phyloP scores from a whole-genome alignment of 257 asterid genomes.

The Fraxinus excelsior region DNA sequence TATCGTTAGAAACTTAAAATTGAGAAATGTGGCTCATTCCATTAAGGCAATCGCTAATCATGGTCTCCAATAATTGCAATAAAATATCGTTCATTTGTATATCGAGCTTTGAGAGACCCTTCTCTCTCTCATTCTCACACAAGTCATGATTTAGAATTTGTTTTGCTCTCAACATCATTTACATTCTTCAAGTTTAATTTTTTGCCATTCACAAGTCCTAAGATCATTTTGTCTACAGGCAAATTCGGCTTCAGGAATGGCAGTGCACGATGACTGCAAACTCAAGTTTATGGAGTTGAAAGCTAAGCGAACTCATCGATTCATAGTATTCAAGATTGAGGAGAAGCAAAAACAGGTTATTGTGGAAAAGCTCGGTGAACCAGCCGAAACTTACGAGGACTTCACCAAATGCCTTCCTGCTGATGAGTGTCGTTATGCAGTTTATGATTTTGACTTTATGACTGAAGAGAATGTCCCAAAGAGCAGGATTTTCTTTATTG shows the following conservation, averaged over 20 bases:
- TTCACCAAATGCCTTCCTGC: slow-evolving; percentile 43
- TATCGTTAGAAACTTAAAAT: background rate
- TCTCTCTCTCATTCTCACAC: background rate
- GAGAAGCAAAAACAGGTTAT: slow-evolving; percentile 41
- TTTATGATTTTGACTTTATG: slow-evolving; percentile 42
- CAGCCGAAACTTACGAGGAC: slow-evolving; percentile 38
- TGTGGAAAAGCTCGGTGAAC: slow-evolving; percentile 48
- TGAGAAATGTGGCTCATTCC: background rate
- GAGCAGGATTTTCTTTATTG: slow-evolving; percentile 48
- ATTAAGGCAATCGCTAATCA: background rate
- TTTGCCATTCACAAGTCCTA: background rate
- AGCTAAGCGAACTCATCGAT: slow-evolving; percentile 40
- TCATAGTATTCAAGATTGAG: slow-evolving; percentile 45
- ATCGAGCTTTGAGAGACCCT: background rate
- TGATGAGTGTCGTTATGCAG: slow-evolving; percentile 49
- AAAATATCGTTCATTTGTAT: background rate
- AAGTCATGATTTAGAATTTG: background rate
- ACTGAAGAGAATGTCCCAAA: slow-evolving; percentile 42
- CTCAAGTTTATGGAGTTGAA: slow-evolving; percentile 45
- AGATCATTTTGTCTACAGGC: slow-evolving; percentile 27
- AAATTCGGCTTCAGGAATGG: slow-evolving; percentile 49
- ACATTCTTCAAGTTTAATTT: background rate
- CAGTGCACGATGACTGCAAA: slow-evolving; percentile 46
- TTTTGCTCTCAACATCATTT: background rate
- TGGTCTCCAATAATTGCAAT: background rate